phyloP scores from a whole-genome alignment of 106 monocot genomes.

The Phalaenopsis equestris region DNA sequence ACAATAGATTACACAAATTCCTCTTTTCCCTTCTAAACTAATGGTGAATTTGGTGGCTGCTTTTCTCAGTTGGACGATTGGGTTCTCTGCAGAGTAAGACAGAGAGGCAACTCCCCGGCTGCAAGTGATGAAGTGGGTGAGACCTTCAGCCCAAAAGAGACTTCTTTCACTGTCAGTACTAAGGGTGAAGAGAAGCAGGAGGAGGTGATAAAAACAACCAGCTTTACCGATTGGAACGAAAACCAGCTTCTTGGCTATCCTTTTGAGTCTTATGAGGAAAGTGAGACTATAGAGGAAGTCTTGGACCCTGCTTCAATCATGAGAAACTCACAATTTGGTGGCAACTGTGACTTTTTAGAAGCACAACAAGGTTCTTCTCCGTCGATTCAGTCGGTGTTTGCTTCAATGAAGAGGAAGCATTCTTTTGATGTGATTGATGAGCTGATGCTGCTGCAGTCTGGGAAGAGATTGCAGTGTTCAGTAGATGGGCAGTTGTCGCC shows the following conservation, averaged over 20 bases:
- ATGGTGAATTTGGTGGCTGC: neutral
- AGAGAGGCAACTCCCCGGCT: neutral
- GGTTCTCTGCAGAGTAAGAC: constrained; percentile 6
- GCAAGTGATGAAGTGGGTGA: neutral
- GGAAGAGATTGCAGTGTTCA: constrained; percentile 5
- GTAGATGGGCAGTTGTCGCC: neutral
- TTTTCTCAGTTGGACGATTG: constrained; percentile 9
- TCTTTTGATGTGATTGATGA: neutral
- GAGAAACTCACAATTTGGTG: neutral
- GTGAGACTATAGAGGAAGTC: neutral
- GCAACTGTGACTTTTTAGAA: neutral
- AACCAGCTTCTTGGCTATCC: neutral
- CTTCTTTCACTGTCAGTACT: neutral
- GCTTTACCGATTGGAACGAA: neutral
- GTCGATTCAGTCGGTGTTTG: neutral
- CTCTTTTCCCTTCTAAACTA: neutral
- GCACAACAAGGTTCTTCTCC: too few relatives aligned
- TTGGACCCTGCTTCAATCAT: neutral
- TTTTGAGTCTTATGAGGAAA: neutral
- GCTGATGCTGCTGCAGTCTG: constrained; percentile 5
- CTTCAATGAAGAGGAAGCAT: constrained; percentile 1
- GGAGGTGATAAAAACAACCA: neutral
- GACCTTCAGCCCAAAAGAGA: neutral
- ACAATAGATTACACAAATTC: too few relatives aligned
- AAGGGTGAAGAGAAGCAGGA: neutral